A percentile compares a stretch with the other conserved stretches of the same genome.
Conservation (phyloP, 139 green algal species). For the Chlamydomonas schloesseri region DNA sequence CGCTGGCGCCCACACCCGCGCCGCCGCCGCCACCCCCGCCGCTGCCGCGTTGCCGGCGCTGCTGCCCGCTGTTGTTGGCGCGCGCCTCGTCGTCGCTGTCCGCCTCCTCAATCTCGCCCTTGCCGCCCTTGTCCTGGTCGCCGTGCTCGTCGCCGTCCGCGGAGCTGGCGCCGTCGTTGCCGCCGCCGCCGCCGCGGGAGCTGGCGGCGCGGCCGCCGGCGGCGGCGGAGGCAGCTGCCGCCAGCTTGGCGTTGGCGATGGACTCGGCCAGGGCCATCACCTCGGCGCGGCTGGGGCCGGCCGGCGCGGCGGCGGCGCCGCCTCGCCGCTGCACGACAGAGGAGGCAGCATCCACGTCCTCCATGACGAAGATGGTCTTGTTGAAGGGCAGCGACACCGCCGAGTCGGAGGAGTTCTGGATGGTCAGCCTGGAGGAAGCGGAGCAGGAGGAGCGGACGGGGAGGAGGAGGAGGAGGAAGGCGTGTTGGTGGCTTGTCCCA, state of each 20-base stretch:
- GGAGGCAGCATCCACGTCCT: conserved; percentile 64
- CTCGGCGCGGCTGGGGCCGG: background rate
- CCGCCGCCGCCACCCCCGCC: background rate
- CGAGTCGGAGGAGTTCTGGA: conserved; percentile 20
- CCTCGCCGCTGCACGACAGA: conserved; percentile 46
- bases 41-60: too few relatives aligned
- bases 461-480: background rate
- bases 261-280: background rate
- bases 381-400: conserved; percentile 53
- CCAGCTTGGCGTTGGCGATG: background rate
- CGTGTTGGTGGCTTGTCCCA: background rate
- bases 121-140: conserved; percentile 1
- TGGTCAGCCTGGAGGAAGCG: background rate
- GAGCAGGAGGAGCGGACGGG: too few relatives aligned
- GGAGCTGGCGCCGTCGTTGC: background rate
- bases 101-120: background rate
- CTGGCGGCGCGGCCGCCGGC: background rate
- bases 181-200: background rate
- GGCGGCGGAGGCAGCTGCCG: background rate
- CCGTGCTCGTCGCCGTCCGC: background rate
- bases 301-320: background rate
- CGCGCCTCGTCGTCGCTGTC: conserved; percentile 13
- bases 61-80: too few relatives aligned
- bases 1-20: background rate
- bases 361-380: conserved; percentile 72